These are phyloP conservation scores for Eleusine coracana DNA, from an alignment of 176 grass and related monocot genomes.

Conservation along the genomic window DNA sequence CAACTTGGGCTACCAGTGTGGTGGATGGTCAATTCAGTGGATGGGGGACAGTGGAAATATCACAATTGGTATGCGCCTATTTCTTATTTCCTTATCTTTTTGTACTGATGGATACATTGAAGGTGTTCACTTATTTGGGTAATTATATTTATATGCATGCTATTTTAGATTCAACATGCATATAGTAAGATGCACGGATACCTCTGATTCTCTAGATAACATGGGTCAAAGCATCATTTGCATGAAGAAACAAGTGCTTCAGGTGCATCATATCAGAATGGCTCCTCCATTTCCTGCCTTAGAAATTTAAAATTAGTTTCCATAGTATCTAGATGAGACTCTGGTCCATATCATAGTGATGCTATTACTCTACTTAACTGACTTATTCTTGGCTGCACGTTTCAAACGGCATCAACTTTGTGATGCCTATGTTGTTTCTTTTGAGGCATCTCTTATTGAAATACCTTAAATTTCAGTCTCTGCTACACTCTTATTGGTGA, in stretches of 20 bases:
- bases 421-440: not conserved
- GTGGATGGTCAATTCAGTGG: constrained; percentile 97
- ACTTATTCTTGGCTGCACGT: not conserved
- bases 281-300: not conserved
- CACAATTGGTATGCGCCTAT: constrained; percentile 64
- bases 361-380: not conserved
- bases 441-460: not conserved
- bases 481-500: not conserved
- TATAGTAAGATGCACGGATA: not conserved
- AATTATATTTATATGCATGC: not conserved
- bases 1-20: constrained; percentile 97
- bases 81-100: constrained; percentile 19
- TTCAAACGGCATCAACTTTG: not conserved
- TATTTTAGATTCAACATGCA: constrained; percentile 14
- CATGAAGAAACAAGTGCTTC: not conserved
- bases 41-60: constrained; percentile 82
- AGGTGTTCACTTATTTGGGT: not conserved
- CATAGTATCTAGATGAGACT: not conserved
- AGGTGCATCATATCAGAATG: not conserved
- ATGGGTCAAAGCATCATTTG: constrained; percentile 11
- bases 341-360: not conserved
- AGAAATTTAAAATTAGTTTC: not conserved
- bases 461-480: not conserved
- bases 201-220: not conserved
- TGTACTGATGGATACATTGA: not conserved